Evolutionary conservation across 2,329 filamentous ascomycete species (phyloP).

Genomic region (Pseudogymnoascus sp.): DNA sequence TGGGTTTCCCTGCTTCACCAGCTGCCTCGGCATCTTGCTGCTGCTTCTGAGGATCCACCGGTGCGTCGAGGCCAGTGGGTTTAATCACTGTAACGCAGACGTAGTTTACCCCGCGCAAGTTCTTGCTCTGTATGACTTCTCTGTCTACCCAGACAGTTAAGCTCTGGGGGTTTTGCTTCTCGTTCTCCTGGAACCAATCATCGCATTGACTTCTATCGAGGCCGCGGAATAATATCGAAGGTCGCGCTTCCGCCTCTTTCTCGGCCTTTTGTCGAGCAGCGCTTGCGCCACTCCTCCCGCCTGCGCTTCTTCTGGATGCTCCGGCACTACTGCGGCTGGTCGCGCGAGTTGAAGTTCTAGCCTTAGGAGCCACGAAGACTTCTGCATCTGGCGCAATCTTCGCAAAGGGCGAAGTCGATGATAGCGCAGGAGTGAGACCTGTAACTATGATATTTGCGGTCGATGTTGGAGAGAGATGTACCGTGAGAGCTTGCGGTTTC

Average conservation of each 20-base stretch:
- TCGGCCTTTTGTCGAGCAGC: constrained; percentile 53
- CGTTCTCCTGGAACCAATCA: constrained; percentile 65
- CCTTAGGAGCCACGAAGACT: constrained; percentile 94
- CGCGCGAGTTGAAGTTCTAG: constrained; percentile 55
- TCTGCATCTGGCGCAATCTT: constrained; percentile 93
- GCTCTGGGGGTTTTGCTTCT: constrained; percentile 45
- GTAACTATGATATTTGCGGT: constrained; percentile 86
- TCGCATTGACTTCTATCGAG: constrained; percentile 61
- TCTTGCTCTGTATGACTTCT: constrained; percentile 63
- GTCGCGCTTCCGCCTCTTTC: constrained; percentile 56
- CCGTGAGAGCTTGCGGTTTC: constrained; percentile 68
- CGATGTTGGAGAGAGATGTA: constrained; percentile 91
- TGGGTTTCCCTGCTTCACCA: constrained; percentile 47
- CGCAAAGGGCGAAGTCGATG: constrained; percentile 66
- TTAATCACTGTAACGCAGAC: constrained; percentile 80
- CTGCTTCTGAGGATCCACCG: constrained; percentile 60
- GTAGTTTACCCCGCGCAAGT: constrained; percentile 68
- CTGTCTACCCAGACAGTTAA: constrained; percentile 80
- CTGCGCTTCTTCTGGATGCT: constrained; percentile 68
- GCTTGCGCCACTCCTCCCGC: constrained; percentile 63
- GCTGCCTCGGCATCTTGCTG: constrained; percentile 58
- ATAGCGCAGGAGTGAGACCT: constrained; percentile 67
- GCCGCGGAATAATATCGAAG: constrained; percentile 69
- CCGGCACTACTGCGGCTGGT: constrained; percentile 68
- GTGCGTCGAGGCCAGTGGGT: constrained; percentile 66